Evolutionary conservation across 805 yeast genomes (phyloP).

Genomic region (Spathaspora passalidarum): DNA sequence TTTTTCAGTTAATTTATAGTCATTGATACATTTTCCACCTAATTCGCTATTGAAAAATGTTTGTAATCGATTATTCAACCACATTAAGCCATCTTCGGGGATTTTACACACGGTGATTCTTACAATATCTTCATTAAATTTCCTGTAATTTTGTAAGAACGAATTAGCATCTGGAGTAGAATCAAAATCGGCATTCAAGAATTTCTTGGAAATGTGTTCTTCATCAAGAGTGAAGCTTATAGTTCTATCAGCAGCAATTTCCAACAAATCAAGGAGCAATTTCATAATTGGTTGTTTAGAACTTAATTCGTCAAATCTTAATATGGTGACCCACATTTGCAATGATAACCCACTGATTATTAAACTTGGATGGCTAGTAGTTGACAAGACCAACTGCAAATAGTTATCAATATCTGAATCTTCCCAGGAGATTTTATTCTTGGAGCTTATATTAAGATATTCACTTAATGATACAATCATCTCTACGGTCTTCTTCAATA

Average conservation of each 20-base stretch:
- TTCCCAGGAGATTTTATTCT: conserved; percentile 44
- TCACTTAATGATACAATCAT: conserved; percentile 87
- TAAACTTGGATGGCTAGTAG: conserved; percentile 80
- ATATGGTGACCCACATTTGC: conserved; percentile 90
- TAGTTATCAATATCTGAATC: conserved; percentile 65
- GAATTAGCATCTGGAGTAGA: conserved; percentile 74
- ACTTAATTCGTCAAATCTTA: conserved; percentile 75
- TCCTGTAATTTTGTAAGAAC: conserved; percentile 76
- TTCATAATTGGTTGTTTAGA: conserved; percentile 53
- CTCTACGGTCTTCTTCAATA: conserved; percentile 87
- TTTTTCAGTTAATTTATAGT: conserved; percentile 52
- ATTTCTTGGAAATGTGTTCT: conserved; percentile 60
- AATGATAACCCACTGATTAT: conserved; percentile 88
- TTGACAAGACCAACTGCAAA: conserved; percentile 69
- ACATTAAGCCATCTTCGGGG: conserved; percentile 75
- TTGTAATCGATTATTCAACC: conserved; percentile 76
- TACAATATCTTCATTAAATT: conserved; percentile 85
- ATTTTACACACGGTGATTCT: conserved; percentile 82
- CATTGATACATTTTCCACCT: conserved; percentile 62
- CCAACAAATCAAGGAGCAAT: conserved; percentile 65
- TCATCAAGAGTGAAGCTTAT: conserved; percentile 70
- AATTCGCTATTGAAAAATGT: conserved; percentile 65
- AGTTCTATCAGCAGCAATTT: conserved; percentile 73
- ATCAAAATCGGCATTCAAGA: conserved; percentile 83
- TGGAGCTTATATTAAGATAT: conserved; percentile 53